Percentiles rank a stretch among this genome's conserved stretches.
These are phyloP conservation scores for Malus sieversii DNA, from an alignment of 306 rosid species.

Conservation along the genomic window DNA sequence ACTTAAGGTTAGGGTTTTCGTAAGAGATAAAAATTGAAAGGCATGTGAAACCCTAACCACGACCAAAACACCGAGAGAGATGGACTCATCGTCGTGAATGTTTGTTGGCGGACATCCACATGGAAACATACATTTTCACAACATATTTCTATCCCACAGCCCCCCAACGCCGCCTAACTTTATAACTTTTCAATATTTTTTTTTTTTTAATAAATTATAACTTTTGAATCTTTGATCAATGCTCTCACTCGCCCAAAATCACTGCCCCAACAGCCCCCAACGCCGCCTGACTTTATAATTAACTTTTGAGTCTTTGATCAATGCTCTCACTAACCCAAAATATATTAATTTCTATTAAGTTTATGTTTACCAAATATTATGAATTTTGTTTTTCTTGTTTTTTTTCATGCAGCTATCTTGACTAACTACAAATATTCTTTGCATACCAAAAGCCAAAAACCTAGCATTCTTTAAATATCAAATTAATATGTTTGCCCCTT, in stretches of 20 bases:
- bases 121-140: constrained; percentile 32
- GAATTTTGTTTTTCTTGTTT: not conserved
- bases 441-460: not conserved
- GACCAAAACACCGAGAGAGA: constrained; percentile 42
- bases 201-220: too few relatives aligned
- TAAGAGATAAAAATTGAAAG: not conserved
- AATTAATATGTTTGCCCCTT: not conserved
- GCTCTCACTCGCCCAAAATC: not conserved
- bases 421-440: constrained; percentile 6
- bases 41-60: constrained; percentile 35
- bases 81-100: constrained; percentile 60
- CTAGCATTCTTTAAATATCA: not conserved
- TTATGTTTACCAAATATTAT: not conserved
- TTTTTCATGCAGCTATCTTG: not conserved
- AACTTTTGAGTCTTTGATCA: too few relatives aligned
- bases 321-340: too few relatives aligned
- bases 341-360: too few relatives aligned
- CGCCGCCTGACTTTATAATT: too few relatives aligned
- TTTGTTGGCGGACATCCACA: constrained; percentile 62
- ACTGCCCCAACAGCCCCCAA: too few relatives aligned
- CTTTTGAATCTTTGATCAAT: constrained; percentile 12
- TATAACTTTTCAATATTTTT: not conserved
- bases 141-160: not conserved
- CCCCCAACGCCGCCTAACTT: constrained; percentile 10
- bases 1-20: constrained; percentile 3